These are phyloP conservation scores for Takakia lepidozioides DNA, from an alignment of 225 moss, liverwort and hornwort species.

Conservation along the genomic window DNA sequence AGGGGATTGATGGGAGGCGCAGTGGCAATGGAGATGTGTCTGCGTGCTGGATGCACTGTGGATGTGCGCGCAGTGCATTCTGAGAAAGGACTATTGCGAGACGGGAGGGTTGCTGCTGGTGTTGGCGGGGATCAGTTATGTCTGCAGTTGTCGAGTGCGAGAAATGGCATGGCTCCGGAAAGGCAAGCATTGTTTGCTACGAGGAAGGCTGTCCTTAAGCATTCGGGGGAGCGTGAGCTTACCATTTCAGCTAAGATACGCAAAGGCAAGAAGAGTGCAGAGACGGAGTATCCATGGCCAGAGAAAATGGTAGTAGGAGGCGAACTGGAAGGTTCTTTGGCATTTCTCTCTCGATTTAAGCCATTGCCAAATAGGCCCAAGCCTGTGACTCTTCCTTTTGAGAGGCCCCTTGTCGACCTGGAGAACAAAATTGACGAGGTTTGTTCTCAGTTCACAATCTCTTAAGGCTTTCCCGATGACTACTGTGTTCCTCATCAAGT, in stretches of 20 bases:
- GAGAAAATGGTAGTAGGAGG: constrained; percentile 76
- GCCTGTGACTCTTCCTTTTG: constrained; percentile 79
- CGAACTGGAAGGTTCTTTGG: constrained; percentile 56
- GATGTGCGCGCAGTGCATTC: neutral
- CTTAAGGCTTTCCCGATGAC: neutral
- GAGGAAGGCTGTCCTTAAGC: constrained; percentile 7
- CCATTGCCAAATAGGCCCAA: constrained; percentile 78
- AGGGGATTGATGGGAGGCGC: constrained; percentile 1
- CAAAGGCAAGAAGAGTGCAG: constrained; percentile 89
- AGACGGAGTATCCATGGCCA: constrained; percentile 95
- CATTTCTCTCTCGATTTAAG: constrained; percentile 81
- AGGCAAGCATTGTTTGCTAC: constrained; percentile 19
- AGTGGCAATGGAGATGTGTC: neutral
- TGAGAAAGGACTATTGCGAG: neutral
- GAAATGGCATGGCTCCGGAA: constrained; percentile 57
- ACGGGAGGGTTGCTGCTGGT: neutral
- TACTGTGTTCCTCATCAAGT: neutral
- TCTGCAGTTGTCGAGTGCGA: constrained; percentile 33
- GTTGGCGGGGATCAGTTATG: neutral
- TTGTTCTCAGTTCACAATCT: neutral
- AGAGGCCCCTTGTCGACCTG: constrained; percentile 82
- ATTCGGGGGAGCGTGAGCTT: constrained; percentile 3
- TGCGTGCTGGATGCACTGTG: neutral
- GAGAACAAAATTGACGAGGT: constrained; percentile 97
- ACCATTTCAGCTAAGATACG: constrained; percentile 63